Evolutionary conservation across 108 stramenopile genomes (phyloP).

Genomic region (Cyclotella atomus): DNA sequence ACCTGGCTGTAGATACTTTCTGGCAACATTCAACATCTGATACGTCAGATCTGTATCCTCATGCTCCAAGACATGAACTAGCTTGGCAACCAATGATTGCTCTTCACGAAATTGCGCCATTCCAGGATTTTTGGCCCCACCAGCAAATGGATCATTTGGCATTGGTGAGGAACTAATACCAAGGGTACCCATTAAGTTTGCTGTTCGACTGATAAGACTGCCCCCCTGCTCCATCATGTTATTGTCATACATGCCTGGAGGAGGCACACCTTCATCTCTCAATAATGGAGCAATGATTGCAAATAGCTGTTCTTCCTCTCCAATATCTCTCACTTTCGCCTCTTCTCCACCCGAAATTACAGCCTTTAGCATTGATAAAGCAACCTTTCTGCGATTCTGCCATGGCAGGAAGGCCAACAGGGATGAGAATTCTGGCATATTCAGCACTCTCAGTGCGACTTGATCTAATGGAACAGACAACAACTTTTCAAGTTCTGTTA

Average conservation of each 20-base stretch:
- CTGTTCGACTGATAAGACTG: constrained; percentile 52
- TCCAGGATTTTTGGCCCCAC: constrained; percentile 28
- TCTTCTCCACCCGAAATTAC: constrained; percentile 58
- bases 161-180: constrained; percentile 55
- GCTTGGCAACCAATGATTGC: constrained; percentile 86
- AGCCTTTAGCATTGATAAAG: constrained; percentile 70
- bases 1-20: constrained; percentile 72
- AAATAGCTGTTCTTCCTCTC: constrained; percentile 86
- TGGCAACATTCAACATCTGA: constrained; percentile 79
- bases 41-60: constrained; percentile 89
- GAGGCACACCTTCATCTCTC: constrained; percentile 56
- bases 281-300: constrained; percentile 90
- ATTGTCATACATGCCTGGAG: constrained; percentile 35
- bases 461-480: constrained; percentile 87
- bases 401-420: constrained; percentile 92
- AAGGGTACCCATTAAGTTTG: constrained; percentile 76
- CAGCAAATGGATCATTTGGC: constrained; percentile 18
- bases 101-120: constrained; percentile 62
- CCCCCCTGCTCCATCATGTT: constrained; percentile 29
- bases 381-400: constrained; percentile 85
- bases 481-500: constrained; percentile 87
- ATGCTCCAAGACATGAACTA: constrained; percentile 86
- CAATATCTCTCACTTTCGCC: constrained; percentile 48
- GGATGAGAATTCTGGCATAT: constrained; percentile 80
- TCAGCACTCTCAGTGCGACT: constrained; percentile 80